Percentiles rank a stretch among this genome's conserved stretches.
phyloP scores from a whole-genome alignment of 2,329 filamentous ascomycete genomes.

The Myriangium duriaei region DNA sequence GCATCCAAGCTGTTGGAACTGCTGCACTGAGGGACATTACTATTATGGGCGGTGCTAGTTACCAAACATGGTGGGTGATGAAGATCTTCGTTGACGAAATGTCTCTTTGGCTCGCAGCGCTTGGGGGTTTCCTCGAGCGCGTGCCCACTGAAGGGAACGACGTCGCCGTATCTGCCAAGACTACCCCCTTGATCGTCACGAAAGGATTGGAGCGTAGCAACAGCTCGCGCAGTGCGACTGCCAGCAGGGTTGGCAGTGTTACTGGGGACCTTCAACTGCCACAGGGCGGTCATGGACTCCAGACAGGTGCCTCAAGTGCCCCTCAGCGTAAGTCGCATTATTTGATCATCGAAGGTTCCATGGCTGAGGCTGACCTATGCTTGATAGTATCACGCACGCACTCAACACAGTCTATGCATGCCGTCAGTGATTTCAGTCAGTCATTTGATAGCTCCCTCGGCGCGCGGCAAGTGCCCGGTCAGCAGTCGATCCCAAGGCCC shows the following conservation, averaged over 20 bases:
- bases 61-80: constrained; percentile 88
- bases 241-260: constrained; percentile 23
- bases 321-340: constrained; percentile 11
- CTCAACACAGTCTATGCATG: constrained; percentile 12
- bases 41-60: constrained; percentile 63
- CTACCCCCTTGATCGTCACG: constrained; percentile 11
- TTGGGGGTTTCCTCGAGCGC: constrained; percentile 71
- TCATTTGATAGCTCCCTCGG: constrained; percentile 1
- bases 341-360: background rate
- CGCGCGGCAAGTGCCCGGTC: constrained; percentile 7
- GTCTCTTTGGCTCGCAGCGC: constrained; percentile 77
- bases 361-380: constrained; percentile 7
- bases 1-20: constrained; percentile 62
- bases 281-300: constrained; percentile 6
- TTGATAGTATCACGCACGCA: constrained; percentile 13
- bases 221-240: constrained; percentile 18
- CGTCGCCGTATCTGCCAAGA: constrained; percentile 1
- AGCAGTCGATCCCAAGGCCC: constrained; percentile 9
- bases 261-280: constrained; percentile 15
- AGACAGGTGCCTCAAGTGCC: constrained; percentile 6
- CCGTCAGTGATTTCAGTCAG: background rate
- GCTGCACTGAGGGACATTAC: constrained; percentile 72
- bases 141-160: constrained; percentile 11
- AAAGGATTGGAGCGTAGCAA: constrained; percentile 15
- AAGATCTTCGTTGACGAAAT: constrained; percentile 96